Evolutionary conservation across 495 filamentous ascomycete genomes (phyloP), one percentile per base, ranked within the genome.

Genomic region (Penicillium robsamsonii): DNA sequence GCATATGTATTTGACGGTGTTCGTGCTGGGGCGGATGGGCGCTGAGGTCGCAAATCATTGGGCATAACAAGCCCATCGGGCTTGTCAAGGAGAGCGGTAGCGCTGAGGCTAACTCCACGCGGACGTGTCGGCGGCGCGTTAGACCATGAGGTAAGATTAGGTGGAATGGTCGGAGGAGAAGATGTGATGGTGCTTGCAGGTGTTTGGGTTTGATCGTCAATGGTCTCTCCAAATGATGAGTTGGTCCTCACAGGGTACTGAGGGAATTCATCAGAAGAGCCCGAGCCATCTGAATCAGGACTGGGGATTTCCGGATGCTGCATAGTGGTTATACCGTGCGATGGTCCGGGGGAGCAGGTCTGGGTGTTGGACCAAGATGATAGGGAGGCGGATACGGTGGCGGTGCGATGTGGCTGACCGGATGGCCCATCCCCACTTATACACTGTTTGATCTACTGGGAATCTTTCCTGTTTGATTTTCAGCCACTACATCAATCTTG

Each of bases 1-100:
- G 85, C 84, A 65, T 91, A 91, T 40, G 87, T 89, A 61, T 79
- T 87, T 20, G 86, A 89, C 3, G 87, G 87, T 25, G 84, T 87
- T 58, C 86, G 73, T 53, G 80, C 78, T 27, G 86, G 86, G 10
- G 70, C 82, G 24, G 76, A 78, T 13, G 86, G 86, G 60, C 86
- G 79, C 60, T 87, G 84, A 33, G 74, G 56, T 46, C 74, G 71
- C 46, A 60, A 46, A 13, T 78, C 73, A 35, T 49, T 56, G 2
- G 63, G 24, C 46, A 70, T 62, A 15, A 70, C 60, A 45, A 56
- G 59, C 15, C 61, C 58, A 47, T 77, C 73, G 3, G 71, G 27
- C 31, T 69, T 71, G 4, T 77, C 75, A 46, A 76, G 64, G 8
- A 61, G 58, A 4, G 67, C 37, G 4, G 62, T 37, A 31, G 67